Conservation (phyloP, 768 basidiomycete genomes). For the Dioszegia aurantiaca region DNA sequence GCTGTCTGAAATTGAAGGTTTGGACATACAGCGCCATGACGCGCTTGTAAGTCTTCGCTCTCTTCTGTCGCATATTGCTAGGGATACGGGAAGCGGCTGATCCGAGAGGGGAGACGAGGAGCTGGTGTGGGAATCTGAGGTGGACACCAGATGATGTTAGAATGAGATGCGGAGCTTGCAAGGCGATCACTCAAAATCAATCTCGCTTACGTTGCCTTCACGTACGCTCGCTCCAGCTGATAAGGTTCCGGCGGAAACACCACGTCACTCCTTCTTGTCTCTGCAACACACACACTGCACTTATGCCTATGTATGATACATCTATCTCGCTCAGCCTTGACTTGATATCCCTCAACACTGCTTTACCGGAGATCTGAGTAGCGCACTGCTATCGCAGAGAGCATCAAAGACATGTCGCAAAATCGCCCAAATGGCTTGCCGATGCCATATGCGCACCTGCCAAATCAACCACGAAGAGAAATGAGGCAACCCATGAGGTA, state of each 20-base stretch:
- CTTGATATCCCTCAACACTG: too few species aligned
- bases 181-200: not conserved
- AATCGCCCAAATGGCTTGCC: conserved; percentile 34
- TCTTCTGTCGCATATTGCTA: conserved; percentile 78
- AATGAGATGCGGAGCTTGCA: not conserved
- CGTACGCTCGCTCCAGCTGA: not conserved
- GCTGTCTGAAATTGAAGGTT: conserved; percentile 85
- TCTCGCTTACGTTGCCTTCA: too few species aligned
- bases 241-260: not conserved
- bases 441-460: conserved; percentile 46
- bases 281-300: not conserved
- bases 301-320: too few species aligned
- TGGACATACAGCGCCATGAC: conserved; percentile 86
- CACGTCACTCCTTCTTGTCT: not conserved
- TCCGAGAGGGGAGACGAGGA: too few species aligned
- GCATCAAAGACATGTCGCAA: conserved; percentile 2
- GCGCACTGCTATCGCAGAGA: too few species aligned
- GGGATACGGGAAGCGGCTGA: too few species aligned
- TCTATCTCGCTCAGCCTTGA: too few species aligned
- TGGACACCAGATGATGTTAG: too few species aligned
- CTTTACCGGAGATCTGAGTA: too few species aligned
- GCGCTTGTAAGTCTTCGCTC: conserved; percentile 90
- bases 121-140: too few species aligned
- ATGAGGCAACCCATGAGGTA: conserved; percentile 50
- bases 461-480: conserved; percentile 39